phyloP scores from a whole-genome alignment of 2,329 filamentous ascomycete species.

The Fonsecaea monophora region DNA sequence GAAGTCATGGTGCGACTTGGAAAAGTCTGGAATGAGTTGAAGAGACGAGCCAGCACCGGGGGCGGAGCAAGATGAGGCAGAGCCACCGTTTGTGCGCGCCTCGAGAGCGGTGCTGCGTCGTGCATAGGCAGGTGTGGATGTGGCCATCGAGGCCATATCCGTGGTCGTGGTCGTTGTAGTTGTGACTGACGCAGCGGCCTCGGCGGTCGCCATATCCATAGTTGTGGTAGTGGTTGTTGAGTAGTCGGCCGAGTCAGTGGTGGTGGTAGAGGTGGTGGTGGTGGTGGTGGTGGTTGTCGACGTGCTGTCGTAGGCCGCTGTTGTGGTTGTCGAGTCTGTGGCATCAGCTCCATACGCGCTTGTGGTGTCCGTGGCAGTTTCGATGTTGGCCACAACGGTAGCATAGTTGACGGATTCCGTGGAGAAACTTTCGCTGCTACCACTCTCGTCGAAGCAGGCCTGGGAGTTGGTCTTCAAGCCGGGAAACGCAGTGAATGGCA shows the following conservation, averaged over 20 bases:
- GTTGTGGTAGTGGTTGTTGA: neutral
- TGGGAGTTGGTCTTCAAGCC: constrained; percentile 43
- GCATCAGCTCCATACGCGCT: constrained; percentile 1
- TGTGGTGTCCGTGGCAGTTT: constrained; percentile 16
- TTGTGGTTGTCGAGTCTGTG: constrained; percentile 7
- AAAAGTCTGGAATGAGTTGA: constrained; percentile 34
- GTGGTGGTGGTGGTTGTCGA: neutral
- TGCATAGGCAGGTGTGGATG: neutral
- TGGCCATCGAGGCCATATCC: neutral
- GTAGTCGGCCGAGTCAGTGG: constrained; percentile 4
- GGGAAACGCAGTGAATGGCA: constrained; percentile 70
- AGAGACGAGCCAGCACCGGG: constrained; percentile 31
- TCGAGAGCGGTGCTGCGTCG: constrained; percentile 9
- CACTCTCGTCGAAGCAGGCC: constrained; percentile 31
- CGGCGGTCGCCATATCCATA: neutral
- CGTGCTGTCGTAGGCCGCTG: neutral
- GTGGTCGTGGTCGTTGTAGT: neutral
- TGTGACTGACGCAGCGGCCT: no score
- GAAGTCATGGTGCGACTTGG: constrained; percentile 30
- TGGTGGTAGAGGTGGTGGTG: constrained; percentile 13
- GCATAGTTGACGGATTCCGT: constrained; percentile 20
- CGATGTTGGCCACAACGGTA: constrained; percentile 8
- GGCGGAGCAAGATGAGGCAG: constrained; percentile 19
- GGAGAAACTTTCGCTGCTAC: neutral
- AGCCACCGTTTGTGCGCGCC: constrained; percentile 13